Base-by-base conservation (phyloP, 176 grass and related monocot genomes). In the Elaeis guineensis region DNA sequence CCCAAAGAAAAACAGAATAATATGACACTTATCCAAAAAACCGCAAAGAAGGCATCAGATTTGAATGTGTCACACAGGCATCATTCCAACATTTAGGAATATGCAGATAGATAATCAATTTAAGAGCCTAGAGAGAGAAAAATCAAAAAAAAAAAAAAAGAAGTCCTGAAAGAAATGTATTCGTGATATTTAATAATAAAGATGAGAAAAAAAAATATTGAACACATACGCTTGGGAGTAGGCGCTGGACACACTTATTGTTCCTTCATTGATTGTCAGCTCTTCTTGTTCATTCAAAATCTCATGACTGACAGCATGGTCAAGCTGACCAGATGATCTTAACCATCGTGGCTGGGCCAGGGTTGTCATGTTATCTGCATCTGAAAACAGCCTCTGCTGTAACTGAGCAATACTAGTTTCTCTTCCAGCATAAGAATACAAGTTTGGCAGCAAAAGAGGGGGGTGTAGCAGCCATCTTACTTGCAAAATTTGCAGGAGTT, bases 141-240 rank as follows among this genome's bases (percentile, higher is more conserved):
- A 61, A 30, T 5, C 16, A 19, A 17, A n/a, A n/a, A 16, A 3
- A 30, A 26, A n/a, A n/a, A n/a, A n/a, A n/a, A n/a, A 60, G 7
- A 22, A 63, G 14, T 50, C 9, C 6, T 15, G 26, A 69, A 69
- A 69, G 30, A 57, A 29, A 57, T 4, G 3, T 35, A 8, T 17
- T 17, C 4, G 6, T 18, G 14, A 25, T 12, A 32, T 7, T n/a
- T 16, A 54, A 57, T 23, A 57, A 57, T 1, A 63, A 71, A 19
- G 63, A 55, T 6, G 25, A 57, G 21, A 11, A 17, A 17, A 49
- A 23, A 3, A 24, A 22, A 15, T 18, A 30, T 4, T 52, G 11
- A 55, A 50, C 16, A 51, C 78, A 61, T 4, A 90, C 87, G 76
- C 82, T 76, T 82, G 79, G 59, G 87, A 90, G 24, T 90, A 90